Conservation (phyloP, 2,329 filamentous ascomycete genomes). For the Acephala macrosclerotiorum region DNA sequence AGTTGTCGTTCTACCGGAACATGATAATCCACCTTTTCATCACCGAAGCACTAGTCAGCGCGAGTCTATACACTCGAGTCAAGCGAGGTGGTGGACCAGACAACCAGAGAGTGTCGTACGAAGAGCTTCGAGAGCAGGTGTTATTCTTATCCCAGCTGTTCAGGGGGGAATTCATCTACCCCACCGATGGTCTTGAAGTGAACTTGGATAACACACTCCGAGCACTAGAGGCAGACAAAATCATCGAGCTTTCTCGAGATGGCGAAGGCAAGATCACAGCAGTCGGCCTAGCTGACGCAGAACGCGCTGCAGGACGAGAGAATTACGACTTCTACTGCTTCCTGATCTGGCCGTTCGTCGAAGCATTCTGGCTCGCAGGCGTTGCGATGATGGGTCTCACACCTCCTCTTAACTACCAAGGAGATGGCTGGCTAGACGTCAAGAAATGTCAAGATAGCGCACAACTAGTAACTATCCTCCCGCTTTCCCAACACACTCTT, state of each 20-base stretch:
- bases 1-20: constrained; percentile 97
- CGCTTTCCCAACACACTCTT: not conserved
- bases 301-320: constrained; percentile 82
- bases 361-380: constrained; percentile 90
- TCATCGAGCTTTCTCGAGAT: constrained; percentile 73
- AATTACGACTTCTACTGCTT: constrained; percentile 99
- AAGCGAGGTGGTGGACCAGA: constrained; percentile 89
- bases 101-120: constrained; percentile 79
- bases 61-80: constrained; percentile 87
- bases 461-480: constrained; percentile 67
- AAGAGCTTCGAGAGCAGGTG: constrained; percentile 79
- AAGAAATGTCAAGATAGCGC: constrained; percentile 82
- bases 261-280: constrained; percentile 63
- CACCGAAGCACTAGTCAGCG: constrained; percentile 87
- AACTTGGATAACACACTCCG: constrained; percentile 84
- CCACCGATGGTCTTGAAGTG: constrained; percentile 78
- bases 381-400: constrained; percentile 88
- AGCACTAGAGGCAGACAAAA: constrained; percentile 78
- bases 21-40: constrained; percentile 99
- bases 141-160: constrained; percentile 92
- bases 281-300: constrained; percentile 77
- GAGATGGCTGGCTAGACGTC: constrained; percentile 80
- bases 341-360: constrained; percentile 97
- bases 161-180: constrained; percentile 96
- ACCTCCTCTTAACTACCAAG: constrained; percentile 64